Percentiles rank a stretch among this genome's conserved stretches.
These are phyloP conservation scores for Penicillium frequentans DNA, from an alignment of 2,329 filamentous ascomycete genomes.

Conservation along the genomic window DNA sequence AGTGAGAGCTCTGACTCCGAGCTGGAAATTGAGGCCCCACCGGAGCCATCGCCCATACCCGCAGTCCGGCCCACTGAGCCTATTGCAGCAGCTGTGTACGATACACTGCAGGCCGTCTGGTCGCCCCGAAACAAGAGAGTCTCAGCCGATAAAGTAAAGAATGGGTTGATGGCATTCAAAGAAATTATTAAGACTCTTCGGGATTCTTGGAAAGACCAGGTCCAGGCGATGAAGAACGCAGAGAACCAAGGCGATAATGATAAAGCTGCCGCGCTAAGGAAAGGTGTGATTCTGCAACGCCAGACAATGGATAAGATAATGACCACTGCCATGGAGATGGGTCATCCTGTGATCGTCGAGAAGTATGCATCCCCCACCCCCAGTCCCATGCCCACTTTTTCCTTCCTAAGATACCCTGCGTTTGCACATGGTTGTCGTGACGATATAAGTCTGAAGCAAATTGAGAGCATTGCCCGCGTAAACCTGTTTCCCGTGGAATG, in stretches of 20 bases:
- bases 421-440: conserved; percentile 29
- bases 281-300: conserved; percentile 58
- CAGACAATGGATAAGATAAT: conserved; percentile 56
- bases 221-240: conserved; percentile 56
- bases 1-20: conserved; percentile 53
- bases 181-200: conserved; percentile 60
- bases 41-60: conserved; percentile 58
- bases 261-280: conserved; percentile 56
- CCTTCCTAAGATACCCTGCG: neutral
- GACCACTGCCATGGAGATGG: conserved; percentile 42
- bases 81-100: conserved; percentile 56
- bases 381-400: conserved; percentile 8
- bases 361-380: conserved; percentile 42
- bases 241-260: conserved; percentile 57
- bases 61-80: conserved; percentile 53
- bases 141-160: conserved; percentile 53
- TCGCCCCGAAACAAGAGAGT: conserved; percentile 53
- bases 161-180: conserved; percentile 57
- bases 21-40: conserved; percentile 52
- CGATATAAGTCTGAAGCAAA: conserved; percentile 37
- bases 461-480: conserved; percentile 38
- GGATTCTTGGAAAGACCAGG: conserved; percentile 62
- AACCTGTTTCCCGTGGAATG: conserved; percentile 28
- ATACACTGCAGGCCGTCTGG: conserved; percentile 63
- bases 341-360: conserved; percentile 49